phyloP scores from a whole-genome alignment of 1,139 yeast genomes.

The Candida frijolesensis region DNA sequence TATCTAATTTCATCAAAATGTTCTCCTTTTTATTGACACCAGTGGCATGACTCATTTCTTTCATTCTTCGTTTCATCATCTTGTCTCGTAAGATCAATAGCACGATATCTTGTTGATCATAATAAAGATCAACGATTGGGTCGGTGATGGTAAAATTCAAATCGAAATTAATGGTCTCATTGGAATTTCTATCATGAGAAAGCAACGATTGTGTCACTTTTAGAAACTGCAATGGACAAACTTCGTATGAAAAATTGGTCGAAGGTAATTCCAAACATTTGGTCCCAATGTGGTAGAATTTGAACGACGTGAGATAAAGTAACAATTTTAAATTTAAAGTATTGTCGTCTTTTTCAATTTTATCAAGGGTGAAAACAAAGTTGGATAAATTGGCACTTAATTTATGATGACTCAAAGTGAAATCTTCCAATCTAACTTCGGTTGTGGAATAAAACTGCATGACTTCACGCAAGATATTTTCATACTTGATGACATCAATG shows the following conservation, averaged over 20 bases:
- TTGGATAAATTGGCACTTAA: conserved; percentile 23
- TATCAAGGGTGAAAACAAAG: conserved; percentile 20
- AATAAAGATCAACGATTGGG: conserved; percentile 40
- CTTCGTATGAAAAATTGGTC: conserved; percentile 27
- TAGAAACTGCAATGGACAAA: conserved; percentile 22
- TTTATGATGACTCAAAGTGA: conserved; percentile 23
- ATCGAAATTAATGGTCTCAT: conserved; percentile 20
- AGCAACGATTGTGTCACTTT: conserved; percentile 14
- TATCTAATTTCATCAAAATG: conserved; percentile 9
- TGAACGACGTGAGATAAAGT: conserved; percentile 29
- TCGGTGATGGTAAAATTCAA: conserved; percentile 27
- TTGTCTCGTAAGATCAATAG: conserved; percentile 13
- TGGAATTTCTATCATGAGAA: conserved; percentile 12
- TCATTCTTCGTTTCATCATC: conserved; percentile 14
- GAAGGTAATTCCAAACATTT: conserved; percentile 42
- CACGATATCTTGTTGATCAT: conserved; percentile 36
- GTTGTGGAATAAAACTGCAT: conserved; percentile 17
- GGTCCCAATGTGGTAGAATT: conserved; percentile 31
- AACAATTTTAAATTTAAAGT: conserved; percentile 13
- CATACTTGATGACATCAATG: conserved; percentile 13
- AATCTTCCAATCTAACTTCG: conserved; percentile 35
- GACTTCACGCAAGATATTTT: conserved; percentile 9
- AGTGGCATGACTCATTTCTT: conserved; percentile 14
- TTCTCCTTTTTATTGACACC: conserved; percentile 15
- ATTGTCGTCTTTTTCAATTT: conserved; percentile 14